Base-by-base conservation (phyloP, 495 filamentous ascomycete genomes). In the Amphirosellinia nigrospora region DNA sequence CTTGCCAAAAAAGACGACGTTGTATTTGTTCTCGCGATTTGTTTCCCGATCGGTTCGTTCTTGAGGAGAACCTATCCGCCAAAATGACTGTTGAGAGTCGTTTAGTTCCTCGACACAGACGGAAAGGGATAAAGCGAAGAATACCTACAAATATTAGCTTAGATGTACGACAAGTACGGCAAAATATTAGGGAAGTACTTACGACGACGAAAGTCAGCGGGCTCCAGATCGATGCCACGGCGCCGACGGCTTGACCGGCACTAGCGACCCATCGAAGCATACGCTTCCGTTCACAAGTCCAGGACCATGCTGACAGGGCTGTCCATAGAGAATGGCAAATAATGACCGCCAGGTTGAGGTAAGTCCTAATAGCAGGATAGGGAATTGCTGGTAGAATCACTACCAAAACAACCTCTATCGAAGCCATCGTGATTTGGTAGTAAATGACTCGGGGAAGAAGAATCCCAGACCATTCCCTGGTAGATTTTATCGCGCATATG, bases 191-290 rank as follows among this genome's bases (percentile, higher is more conserved):
- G 30, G 23, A 53, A 7, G 19, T 21, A 52, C 63, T 26, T 65
- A 53, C 63, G 10, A 65, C 23, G 15, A 65, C 46, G 13, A 52
- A 65, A n/a, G 30, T 46, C 46, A 65, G 32, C 34, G 63, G 19
- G 34, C n/a, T 65, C 45, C 46, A 65, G 34, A 52, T 26, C 21
- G 23, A 26, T 28, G 15, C 32, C 10, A 65, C 13, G 13, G 45
- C 63, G n/a, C 63, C 23, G 10, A 53, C n/a, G 21, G 3, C 30
- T 39, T 65, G 63, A 28, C 63, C 45, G 45, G 30, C 8, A 21
- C 63, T 65, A 28, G 46, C 63, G 9, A 8, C 21, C 32, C 46
- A 34, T 23, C 63, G 46, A n/a, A 65, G 3, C 0, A 39, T 21
- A 13, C 41, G 28, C 19, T 11, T 39, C 21, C 46, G 19, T 10